These are phyloP conservation scores for Tulasnella sp. DNA, from an alignment of 768 basidiomycete genomes.

Conservation along the genomic window DNA sequence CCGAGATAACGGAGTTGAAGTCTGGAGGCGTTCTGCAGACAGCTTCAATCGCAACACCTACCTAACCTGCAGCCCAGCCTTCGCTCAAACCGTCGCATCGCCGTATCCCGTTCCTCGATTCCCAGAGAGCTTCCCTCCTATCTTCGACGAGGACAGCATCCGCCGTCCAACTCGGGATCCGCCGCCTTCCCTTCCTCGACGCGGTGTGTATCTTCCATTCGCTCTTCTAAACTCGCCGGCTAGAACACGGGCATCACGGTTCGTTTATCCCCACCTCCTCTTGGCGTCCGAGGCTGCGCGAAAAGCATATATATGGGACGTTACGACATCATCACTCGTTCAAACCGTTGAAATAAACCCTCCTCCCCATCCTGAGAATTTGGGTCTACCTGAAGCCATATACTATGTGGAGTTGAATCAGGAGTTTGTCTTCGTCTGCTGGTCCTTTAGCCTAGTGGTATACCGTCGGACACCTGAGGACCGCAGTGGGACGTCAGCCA, in stretches of 20 bases:
- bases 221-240: slow-evolving; percentile 52
- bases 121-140: background rate
- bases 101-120: background rate
- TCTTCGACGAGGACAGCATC: background rate
- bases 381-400: slow-evolving; percentile 32
- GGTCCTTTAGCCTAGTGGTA: background rate
- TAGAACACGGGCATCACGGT: slow-evolving; percentile 53
- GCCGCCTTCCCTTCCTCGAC: slow-evolving; percentile 28
- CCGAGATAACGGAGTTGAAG: slow-evolving; percentile 53
- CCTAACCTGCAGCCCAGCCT: background rate
- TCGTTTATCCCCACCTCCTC: slow-evolving; percentile 63
- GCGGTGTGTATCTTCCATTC: slow-evolving; percentile 63
- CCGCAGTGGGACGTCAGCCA: background rate
- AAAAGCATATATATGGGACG: slow-evolving; percentile 59
- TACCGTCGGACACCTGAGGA: background rate
- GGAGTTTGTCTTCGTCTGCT: slow-evolving; percentile 39
- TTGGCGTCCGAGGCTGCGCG: slow-evolving; percentile 42
- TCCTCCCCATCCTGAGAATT: background rate
- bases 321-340: slow-evolving; percentile 49
- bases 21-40: slow-evolving; percentile 51
- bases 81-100: background rate
- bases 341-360: slow-evolving; percentile 44
- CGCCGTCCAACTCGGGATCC: background rate
- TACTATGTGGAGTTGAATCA: slow-evolving; percentile 63
- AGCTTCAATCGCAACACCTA: background rate